Percentiles rank a stretch among this genome's conserved stretches.
Conservation (phyloP, 345 rosid species). For the Kernera saxatilis region DNA sequence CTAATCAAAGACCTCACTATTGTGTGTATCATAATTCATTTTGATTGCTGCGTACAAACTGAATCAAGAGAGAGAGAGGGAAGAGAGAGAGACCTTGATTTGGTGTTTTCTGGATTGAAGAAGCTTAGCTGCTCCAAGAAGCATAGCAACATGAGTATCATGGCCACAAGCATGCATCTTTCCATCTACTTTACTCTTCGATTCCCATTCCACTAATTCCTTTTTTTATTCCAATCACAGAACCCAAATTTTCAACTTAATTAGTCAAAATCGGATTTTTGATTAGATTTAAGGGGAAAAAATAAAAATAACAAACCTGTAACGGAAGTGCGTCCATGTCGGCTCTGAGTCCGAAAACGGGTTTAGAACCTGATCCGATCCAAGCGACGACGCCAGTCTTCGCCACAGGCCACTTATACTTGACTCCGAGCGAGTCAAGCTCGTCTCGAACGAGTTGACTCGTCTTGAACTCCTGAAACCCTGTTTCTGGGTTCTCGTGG, state of each 20-base stretch:
- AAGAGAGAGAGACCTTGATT: conserved; percentile 41
- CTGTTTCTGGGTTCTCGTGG: conserved; percentile 62
- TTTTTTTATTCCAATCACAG: neutral
- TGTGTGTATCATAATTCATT: neutral
- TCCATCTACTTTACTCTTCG: conserved; percentile 58
- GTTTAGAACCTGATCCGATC: conserved; percentile 46
- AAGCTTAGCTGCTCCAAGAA: conserved; percentile 74
- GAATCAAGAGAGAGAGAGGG: neutral
- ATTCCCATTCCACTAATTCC: conserved; percentile 78
- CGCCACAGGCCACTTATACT: conserved; percentile 65
- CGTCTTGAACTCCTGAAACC: conserved; percentile 62
- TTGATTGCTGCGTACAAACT: neutral
- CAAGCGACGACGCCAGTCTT: conserved; percentile 60
- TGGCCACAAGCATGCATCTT: conserved; percentile 84
- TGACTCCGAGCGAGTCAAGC: conserved; percentile 54
- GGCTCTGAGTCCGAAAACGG: conserved; percentile 60
- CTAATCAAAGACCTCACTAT: neutral
- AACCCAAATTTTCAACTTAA: neutral
- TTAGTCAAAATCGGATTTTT: too few species aligned
- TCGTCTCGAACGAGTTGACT: conserved; percentile 50
- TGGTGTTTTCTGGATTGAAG: conserved; percentile 40
- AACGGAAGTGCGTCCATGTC: conserved; percentile 79
- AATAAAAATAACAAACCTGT: conserved; percentile 37
- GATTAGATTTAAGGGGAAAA: too few species aligned
- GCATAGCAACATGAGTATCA: conserved; percentile 71